Base-by-base conservation (phyloP, 1,284 basidiomycete species). In the Boletus subluridellus region DNA sequence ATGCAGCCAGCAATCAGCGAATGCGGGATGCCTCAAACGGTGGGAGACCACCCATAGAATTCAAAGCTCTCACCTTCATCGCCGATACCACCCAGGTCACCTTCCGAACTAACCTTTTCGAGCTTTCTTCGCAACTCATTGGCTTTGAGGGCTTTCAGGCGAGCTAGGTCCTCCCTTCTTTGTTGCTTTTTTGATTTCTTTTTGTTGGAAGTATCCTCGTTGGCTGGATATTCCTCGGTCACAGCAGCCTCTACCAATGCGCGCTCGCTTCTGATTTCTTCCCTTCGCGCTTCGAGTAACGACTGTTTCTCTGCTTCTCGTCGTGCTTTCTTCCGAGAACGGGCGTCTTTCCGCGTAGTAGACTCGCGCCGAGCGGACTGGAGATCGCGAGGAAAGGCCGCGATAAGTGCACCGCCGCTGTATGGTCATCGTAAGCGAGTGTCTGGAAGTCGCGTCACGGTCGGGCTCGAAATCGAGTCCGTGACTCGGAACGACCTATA, bases 131-230 rank as follows among this genome's bases (percentile, higher is more conserved):
- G 83, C 59, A 96, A 78, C 67, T 96, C 93, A 60, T 90, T 87
- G 78, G 90, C 82, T 78, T 95, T 95, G 38, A 94, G 78, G 5
- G 84, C 82, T 74, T 94, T 96, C 58, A 93, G 71, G 21, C 89
- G 80, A 63, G 84, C 84, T 7, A 93, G 82, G 65, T 95, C 93
- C 69, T 95, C 94, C 66, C 82, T 85, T 70, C 85, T 86, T 37
- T 61, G 67, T 41, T 64, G 61, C 47, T 34, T 69, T 56, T 60
- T 61, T 3, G 63, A 69, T 21, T 54, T 66, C 67, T 85, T 82
- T 59, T 80, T 75, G 66, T 56, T 39, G 2, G 38, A 46, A n/a
- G 35, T 26, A 30, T 63, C 55, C 8, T 28, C 38, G 3, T 55
- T 12, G 28, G 30, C 5, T 8, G n/a, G 48, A 17, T 44, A 41